Conservation (phyloP, 257 asterid species). For the Solanum gracilifrons region DNA sequence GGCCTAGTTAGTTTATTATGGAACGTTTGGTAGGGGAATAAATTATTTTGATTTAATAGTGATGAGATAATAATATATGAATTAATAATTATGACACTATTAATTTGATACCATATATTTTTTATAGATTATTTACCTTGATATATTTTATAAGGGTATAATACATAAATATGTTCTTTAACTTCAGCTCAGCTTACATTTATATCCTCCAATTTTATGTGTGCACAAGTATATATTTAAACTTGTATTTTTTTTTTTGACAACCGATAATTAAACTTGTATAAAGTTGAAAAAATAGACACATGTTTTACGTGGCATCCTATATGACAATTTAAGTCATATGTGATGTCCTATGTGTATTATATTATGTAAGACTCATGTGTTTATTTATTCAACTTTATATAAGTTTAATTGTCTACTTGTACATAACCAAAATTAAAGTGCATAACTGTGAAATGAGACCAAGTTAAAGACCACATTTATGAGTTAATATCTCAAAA, state of each 20-base stretch:
- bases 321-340: fast-evolving
- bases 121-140: neutral
- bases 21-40: neutral
- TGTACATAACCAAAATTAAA: fast-evolving
- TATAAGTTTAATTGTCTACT: too few relatives aligned
- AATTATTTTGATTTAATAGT: neutral
- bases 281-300: too few relatives aligned
- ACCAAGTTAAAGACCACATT: too few relatives aligned
- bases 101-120: too few relatives aligned
- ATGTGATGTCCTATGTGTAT: fast-evolving
- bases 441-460: fast-evolving
- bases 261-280: too few relatives aligned
- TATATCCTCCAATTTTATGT: fast-evolving
- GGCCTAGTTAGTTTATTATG: neutral
- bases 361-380: too few relatives aligned
- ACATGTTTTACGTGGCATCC: fast-evolving
- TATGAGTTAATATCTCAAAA: too few relatives aligned
- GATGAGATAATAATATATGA: neutral
- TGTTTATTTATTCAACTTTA: too few relatives aligned
- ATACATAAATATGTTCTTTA: too few relatives aligned
- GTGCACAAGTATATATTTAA: fast-evolving
- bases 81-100: neutral
- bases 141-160: too few relatives aligned
- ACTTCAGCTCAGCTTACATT: fast-evolving
- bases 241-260: too few relatives aligned